A percentile compares a stretch with the other conserved stretches of the same genome.
Conservation (phyloP, 805 yeast genomes). For the Candida bentonensis region DNA sequence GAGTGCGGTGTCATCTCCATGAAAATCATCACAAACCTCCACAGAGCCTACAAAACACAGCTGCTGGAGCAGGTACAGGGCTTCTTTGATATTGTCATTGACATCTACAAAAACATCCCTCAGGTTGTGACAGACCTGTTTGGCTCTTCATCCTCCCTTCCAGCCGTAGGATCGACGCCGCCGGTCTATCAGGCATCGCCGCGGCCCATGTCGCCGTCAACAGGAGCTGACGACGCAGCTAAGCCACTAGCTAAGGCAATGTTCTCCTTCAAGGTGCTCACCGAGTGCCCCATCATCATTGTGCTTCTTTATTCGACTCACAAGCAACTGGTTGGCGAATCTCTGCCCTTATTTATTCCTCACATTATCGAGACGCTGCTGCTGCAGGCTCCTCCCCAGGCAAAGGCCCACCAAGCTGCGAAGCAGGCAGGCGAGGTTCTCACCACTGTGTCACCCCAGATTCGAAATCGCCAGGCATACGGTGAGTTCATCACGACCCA, state of each 20-base stretch:
- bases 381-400: slow-evolving; percentile 74
- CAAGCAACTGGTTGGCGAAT: slow-evolving; percentile 54
- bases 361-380: slow-evolving; percentile 60
- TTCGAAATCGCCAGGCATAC: slow-evolving; percentile 63
- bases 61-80: slow-evolving; percentile 60
- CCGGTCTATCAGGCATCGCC: slow-evolving; percentile 23
- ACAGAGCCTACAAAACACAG: slow-evolving; percentile 63
- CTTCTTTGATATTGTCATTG: slow-evolving; percentile 61
- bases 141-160: slow-evolving; percentile 18
- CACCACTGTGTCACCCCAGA: slow-evolving; percentile 60
- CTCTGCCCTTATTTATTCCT: slow-evolving; percentile 69
- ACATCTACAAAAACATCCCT: slow-evolving; percentile 69
- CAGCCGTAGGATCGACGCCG: slow-evolving; percentile 13
- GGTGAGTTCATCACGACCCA: slow-evolving; percentile 87
- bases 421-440: slow-evolving; percentile 43
- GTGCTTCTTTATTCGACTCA: slow-evolving; percentile 84
- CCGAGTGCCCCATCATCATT: slow-evolving; percentile 95
- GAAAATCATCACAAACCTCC: slow-evolving; percentile 74
- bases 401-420: slow-evolving; percentile 44
- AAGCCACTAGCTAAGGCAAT: slow-evolving; percentile 52
- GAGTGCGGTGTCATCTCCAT: slow-evolving; percentile 88
- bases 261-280: slow-evolving; percentile 76
- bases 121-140: slow-evolving; percentile 60
- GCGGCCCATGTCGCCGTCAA: slow-evolving; percentile 28
- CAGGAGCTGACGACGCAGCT: slow-evolving; percentile 27